A percentile compares a stretch with the other conserved stretches of the same genome.
Conservation (phyloP, 495 filamentous ascomycete genomes). For the Xanthoparmelia taractica region DNA sequence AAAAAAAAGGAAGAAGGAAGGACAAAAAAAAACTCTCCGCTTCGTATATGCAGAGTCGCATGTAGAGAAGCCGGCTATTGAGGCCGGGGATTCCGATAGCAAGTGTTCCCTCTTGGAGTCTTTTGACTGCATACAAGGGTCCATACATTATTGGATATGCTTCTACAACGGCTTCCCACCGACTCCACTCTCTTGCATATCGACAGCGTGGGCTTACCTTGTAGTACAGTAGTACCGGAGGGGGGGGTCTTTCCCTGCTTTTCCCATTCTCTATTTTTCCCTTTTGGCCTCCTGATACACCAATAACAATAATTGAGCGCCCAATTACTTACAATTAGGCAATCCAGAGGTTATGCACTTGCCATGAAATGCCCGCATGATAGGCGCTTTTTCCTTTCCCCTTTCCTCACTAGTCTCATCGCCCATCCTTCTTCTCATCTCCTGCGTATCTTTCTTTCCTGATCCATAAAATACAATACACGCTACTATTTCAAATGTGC, state of each 20-base stretch:
- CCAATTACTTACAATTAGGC: no score
- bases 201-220: slow-evolving; percentile 6
- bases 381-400: not conserved
- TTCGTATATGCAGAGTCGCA: not conserved
- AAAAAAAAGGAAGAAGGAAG: no score
- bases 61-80: not conserved
- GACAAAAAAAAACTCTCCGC: no score
- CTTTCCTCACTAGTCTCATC: not conserved
- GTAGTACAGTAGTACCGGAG: no score
- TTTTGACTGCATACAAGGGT: slow-evolving; percentile 2
- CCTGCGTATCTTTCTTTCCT: no score
- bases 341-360: no score
- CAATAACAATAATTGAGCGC: no score
- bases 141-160: slow-evolving; percentile 3
- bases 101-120: not conserved
- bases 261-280: no score
- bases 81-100: not conserved
- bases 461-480: no score
- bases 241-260: no score
- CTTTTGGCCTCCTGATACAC: no score
- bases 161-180: not conserved
- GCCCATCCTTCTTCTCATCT: not conserved
- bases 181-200: slow-evolving; percentile 5
- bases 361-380: not conserved
- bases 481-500: not conserved